These are phyloP conservation scores for Mycena floridula DNA, from an alignment of 768 basidiomycete species.

Conservation along the genomic window DNA sequence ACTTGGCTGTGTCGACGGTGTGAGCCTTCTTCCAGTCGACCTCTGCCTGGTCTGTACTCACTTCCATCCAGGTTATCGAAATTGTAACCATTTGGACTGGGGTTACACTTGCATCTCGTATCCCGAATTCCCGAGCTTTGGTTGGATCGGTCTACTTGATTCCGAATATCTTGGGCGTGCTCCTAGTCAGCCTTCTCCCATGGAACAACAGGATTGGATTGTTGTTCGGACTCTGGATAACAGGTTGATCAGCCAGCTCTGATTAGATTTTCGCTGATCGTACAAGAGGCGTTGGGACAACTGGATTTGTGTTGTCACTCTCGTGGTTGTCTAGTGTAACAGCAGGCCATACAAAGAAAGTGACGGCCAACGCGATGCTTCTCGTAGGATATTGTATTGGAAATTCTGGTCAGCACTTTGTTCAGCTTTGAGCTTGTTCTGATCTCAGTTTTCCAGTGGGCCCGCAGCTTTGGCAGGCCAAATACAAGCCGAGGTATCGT, in stretches of 20 bases:
- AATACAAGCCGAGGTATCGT: constrained; percentile 64
- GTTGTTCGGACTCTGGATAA: constrained; percentile 49
- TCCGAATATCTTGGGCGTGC: constrained; percentile 57
- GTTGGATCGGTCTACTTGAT: constrained; percentile 55
- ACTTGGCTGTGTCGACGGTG: constrained; percentile 59
- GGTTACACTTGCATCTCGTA: constrained; percentile 49
- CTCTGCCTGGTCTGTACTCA: constrained; percentile 22
- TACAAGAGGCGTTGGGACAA: too few species aligned
- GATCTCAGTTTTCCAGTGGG: too few species aligned
- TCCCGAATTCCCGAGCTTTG: constrained; percentile 56
- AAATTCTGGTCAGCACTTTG: constrained; percentile 46
- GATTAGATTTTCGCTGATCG: too few species aligned
- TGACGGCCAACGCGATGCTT: constrained; percentile 70
- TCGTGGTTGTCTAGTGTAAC: constrained; percentile 64
- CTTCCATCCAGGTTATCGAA: constrained; percentile 38
- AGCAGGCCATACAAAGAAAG: constrained; percentile 66
- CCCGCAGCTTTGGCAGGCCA: constrained; percentile 74
- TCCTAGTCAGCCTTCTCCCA: constrained; percentile 59
- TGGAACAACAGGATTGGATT: constrained; percentile 63
- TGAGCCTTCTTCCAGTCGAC: constrained; percentile 32
- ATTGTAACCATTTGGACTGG: constrained; percentile 69
- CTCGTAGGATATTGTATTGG: constrained; percentile 61
- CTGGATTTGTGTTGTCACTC: constrained; percentile 32
- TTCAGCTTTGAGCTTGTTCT: too few species aligned
- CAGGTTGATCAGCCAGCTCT: constrained; percentile 27